Conservation (phyloP, 192 early-diverging fungal genomes). For the Phlyctochytrium bullatum region DNA sequence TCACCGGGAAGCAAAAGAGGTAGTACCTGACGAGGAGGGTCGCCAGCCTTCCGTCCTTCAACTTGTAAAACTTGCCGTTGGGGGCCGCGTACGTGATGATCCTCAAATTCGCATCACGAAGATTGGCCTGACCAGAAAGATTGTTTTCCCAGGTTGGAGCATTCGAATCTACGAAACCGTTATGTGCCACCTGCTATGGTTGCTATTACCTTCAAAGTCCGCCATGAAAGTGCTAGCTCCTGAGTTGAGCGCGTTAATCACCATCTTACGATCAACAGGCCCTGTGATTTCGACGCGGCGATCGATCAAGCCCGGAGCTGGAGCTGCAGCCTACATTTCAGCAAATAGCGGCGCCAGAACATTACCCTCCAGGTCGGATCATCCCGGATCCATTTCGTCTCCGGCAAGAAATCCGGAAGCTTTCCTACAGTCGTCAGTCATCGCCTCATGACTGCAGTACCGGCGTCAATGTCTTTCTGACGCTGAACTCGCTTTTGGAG, state of each 20-base stretch:
- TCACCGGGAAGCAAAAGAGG: conserved; percentile 7
- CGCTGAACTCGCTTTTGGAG: conserved; percentile 76
- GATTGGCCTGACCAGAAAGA: conserved; percentile 86
- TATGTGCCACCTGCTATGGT: conserved; percentile 5
- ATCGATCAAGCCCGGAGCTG: conserved; percentile 87
- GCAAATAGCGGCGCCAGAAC: conserved; percentile 5
- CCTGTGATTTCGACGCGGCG: conserved; percentile 97
- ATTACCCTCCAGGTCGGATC: conserved; percentile 77
- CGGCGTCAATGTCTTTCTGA: conserved; percentile 77
- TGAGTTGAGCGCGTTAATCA: conserved; percentile 98
- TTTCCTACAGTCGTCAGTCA: conserved; percentile 9
- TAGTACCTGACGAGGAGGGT: conserved; percentile 83
- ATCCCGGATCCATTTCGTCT: conserved; percentile 87
- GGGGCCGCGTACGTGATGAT: conserved; percentile 81
- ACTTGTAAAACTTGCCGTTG: conserved; percentile 93
- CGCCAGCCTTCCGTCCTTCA: conserved; percentile 85
- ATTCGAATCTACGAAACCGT: conserved; percentile 73
- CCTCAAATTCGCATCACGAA: conserved; percentile 89
- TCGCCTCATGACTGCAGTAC: conserved; percentile 32
- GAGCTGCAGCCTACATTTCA: conserved; percentile 60
- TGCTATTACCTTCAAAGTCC: conserved; percentile 73
- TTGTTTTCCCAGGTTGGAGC: conserved; percentile 96
- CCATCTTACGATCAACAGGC: conserved; percentile 98
- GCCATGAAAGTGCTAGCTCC: conserved; percentile 96
- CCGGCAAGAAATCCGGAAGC: conserved; percentile 87